phyloP scores from a whole-genome alignment of 495 filamentous ascomycete species.

The Hypoxylon fuscum region DNA sequence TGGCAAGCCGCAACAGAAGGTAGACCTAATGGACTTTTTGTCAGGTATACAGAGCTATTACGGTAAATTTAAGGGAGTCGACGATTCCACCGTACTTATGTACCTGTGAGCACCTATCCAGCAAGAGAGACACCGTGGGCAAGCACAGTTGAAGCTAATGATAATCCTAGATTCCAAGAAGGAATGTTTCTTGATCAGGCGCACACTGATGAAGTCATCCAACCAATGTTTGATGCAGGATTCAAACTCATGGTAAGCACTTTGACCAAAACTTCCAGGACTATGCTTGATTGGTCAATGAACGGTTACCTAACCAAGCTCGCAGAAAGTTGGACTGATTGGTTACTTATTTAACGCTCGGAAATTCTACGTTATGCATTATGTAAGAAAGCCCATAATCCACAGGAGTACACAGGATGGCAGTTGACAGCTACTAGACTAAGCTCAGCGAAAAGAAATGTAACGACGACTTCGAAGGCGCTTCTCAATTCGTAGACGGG shows the following conservation, averaged over 20 bases:
- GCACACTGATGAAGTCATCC: background rate
- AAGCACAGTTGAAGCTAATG: background rate
- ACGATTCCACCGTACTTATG: background rate
- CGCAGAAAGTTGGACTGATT: conserved; percentile 3
- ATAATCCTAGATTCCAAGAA: conserved; percentile 1
- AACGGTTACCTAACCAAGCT: background rate
- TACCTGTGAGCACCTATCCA: background rate
- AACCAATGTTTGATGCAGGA: background rate
- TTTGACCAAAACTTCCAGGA: background rate
- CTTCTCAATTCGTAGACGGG: background rate
- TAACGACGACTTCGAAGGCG: background rate
- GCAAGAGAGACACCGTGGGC: background rate
- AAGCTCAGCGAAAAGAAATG: background rate
- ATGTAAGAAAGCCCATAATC: background rate
- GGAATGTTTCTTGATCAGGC: background rate
- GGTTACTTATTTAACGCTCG: background rate
- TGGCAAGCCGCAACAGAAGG: background rate
- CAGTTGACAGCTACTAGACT: background rate
- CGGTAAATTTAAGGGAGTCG: background rate
- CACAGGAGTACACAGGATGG: no score
- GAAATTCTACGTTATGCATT: conserved; percentile 4
- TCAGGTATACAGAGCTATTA: background rate
- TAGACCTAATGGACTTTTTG: background rate
- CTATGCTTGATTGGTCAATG: background rate
- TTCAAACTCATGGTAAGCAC: background rate